Base-by-base conservation (phyloP, 805 yeast genomes). In the Monosporozyma siamensis region DNA sequence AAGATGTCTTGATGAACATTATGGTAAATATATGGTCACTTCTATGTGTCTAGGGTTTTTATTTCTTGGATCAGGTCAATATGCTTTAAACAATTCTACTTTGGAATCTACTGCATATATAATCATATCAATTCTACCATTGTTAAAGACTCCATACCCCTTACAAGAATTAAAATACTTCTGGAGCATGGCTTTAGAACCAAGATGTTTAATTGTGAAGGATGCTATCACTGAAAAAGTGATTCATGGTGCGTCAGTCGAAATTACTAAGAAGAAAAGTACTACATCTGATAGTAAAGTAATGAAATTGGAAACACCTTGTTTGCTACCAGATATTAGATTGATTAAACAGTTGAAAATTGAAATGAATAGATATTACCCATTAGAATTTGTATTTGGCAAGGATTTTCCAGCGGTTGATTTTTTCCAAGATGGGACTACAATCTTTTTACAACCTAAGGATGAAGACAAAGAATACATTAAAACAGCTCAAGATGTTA, bases 1-100 rank as follows among this genome's bases (percentile, higher is more conserved):
- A 53, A 34, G 26, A 46, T 59, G 41, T 32, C 42, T 51, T 11
- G 61, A 60, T 34, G 56, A 51, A n/a, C 61, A 62, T 4, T 87
- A 75, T 58, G 92, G 95, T 0, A 75, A 78, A 45, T 84, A 75
- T 53, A 77, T 83, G 78, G 84, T 89, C 0, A 69, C 80, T 1
- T 86, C 84, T 52, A 73, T 85, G 68, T 84, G 95, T 0, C 62
- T 92, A 30, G 99, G 99, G 2, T 78, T 90, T 52, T 66, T 90
- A 42, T 89, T 90, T 56, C 60, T 92, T 29, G 96, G 96, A 0
- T 92, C 95, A 1, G 96, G 97, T 0, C 96, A 87, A 58, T 87
- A 78, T 59, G 88, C 95, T 0, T 74, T 92, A 44, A 70, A 76
- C 30, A 72, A 70, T 14, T 74, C 82, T 3, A 72, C 76, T 43